Base-by-base conservation (phyloP, 768 basidiomycete species). In the Termitomyces eurrhizus region DNA sequence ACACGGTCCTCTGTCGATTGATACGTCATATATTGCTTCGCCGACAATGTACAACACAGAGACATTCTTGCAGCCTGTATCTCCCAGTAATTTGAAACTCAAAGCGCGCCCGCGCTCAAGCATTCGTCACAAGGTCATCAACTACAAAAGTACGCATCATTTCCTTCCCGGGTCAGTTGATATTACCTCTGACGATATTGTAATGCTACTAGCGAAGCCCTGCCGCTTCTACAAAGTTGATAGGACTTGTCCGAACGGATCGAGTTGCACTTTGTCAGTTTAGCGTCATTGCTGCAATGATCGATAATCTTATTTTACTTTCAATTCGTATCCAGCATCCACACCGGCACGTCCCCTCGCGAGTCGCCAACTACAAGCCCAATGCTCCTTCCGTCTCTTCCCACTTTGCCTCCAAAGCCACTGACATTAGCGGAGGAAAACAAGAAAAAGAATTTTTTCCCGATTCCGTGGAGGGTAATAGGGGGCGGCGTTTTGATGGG, bases 401-500 rank as follows among this genome's bases (percentile, higher is more conserved):
- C 35, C 26, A 41, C 66, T 26, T 52, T 68, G 42, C 70, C 66
- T 9, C 58, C 62, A 16, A 66, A 69, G 49, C 61, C 68, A 37
- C 9, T 64, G 49, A 63, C 65, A 7, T 29, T 56, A 11, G 68
- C 72, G 37, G 78, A 79, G 46, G 76, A 77, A 36, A 74, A 69
- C 62, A 71, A 67, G 45, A 71, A 76, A 66, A 84, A 73, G 62
- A 79, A 80, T 60, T 87, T 76, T 69, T 86, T 83, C 64, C 88
- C 88, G 32, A 78, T 91, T 50, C 78, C 81, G 4, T 91, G 89
- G 89, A 80, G 89, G 46, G 88, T 91, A 13, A 87, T 91, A 54
- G 88, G 89, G 0, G 89, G 89, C 14, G 89, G 89, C 3, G 89
- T 90, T n/a, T 78, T 82, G 71, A 79, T 90, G 78, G 81, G 79